Base-by-base conservation (phyloP, 2,329 filamentous ascomycete species). In the Rosellinia necatrix region DNA sequence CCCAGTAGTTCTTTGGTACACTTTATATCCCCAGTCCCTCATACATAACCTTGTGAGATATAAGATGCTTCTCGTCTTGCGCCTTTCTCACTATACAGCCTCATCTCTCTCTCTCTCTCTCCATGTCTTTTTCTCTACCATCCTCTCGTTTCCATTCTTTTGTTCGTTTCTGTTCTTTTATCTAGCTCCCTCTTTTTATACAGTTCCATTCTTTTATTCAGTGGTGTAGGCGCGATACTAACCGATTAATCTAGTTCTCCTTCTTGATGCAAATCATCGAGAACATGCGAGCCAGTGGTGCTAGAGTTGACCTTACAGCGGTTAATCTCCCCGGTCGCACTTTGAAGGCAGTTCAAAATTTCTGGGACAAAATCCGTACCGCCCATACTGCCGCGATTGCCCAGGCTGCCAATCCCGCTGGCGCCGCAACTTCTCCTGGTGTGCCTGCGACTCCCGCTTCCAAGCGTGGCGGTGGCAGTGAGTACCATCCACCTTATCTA, bases 301-400 rank as follows among this genome's bases (percentile, higher is more conserved):
- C 2, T n/a, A 0, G 47, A 51, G 37, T 2, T 55, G 1, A 6
- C 13, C 2, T 47, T 12, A 10, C 8, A 0, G 12, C 17, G 0
- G 2, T 53, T 17, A 2, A 27, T 0, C 6, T 53, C 3, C 17
- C 43, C 1, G 25, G 17, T 5, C 55, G 58, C 19, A 61, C 58
- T 4, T n/a, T 25, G 2, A 58, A 56, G 38, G 32, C 51, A 4
- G 25, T 52, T 5, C 5, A 0, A 0, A 15, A 53, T 13, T 13
- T 34, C 7, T 59, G 55, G 58, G 27, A 30, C 13, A 61, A 58
- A 7, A 1, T 58, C 1, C 3, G 1, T 30, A 29, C 25, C n/a
- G 3, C 6, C n/a, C 15, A 17, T 17, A 10, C 30, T n/a, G 35
- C 35, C n/a, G 7, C 35, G 6, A 38, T 3, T 15, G 37, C 10